phyloP scores from a whole-genome alignment of 345 rosid species.

The Ceriops decandra region DNA sequence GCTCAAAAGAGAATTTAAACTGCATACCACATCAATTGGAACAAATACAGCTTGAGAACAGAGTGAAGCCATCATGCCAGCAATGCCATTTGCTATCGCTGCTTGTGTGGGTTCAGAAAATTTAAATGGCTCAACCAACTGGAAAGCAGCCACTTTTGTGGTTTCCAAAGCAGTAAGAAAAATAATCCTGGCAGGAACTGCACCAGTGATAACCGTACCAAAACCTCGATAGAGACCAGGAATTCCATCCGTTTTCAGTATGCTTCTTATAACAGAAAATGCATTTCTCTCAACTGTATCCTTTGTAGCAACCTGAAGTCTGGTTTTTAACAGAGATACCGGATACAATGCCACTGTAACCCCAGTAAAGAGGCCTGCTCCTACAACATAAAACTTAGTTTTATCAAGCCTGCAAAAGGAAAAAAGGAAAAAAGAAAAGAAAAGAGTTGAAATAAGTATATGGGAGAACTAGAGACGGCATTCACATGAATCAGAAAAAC shows the following conservation, averaged over 20 bases:
- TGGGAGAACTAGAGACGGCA: background rate
- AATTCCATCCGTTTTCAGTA: slow-evolving; percentile 75
- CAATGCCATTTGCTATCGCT: slow-evolving; percentile 89
- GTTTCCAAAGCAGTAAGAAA: slow-evolving; percentile 89
- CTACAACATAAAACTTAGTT: slow-evolving; percentile 78
- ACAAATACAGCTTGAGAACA: slow-evolving; percentile 87
- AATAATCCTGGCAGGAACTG: slow-evolving; percentile 83
- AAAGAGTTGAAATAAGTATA: background rate
- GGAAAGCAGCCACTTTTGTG: slow-evolving; percentile 71
- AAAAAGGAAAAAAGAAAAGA: slow-evolving; percentile 17
- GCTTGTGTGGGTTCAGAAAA: slow-evolving; percentile 75
- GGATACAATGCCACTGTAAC: slow-evolving; percentile 88
- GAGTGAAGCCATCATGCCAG: slow-evolving; percentile 88
- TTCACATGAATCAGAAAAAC: background rate
- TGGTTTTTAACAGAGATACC: slow-evolving; percentile 82
- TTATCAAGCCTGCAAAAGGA: slow-evolving; percentile 74
- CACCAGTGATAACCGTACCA: slow-evolving; percentile 93
- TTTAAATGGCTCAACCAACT: slow-evolving; percentile 38
- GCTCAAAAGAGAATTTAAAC: background rate
- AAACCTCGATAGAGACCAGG: slow-evolving; percentile 94
- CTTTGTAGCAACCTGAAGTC: slow-evolving; percentile 91
- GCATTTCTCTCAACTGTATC: slow-evolving; percentile 72
- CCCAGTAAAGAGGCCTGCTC: slow-evolving; percentile 97
- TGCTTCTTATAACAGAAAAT: slow-evolving; percentile 67
- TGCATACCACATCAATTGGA: slow-evolving; percentile 89